Evolutionary conservation across 1,284 basidiomycete species (phyloP).

Genomic region (Trichosporon ovoides): DNA sequence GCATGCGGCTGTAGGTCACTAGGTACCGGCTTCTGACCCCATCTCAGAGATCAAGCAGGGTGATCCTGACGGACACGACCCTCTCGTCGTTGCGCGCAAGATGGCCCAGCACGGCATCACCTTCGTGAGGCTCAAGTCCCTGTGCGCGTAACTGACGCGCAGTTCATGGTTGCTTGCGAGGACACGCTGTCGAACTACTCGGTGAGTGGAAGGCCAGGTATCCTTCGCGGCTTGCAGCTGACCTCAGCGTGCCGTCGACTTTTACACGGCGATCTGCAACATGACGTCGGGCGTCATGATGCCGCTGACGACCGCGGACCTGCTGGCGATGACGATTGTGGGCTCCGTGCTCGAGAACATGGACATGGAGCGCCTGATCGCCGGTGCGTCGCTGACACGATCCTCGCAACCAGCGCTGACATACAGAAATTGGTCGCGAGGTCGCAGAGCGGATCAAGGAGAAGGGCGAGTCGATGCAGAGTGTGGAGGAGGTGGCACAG

Average conservation of each 20-base stretch:
- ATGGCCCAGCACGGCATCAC: constrained; percentile 92
- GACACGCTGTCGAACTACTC: constrained; percentile 91
- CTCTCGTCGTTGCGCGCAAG: constrained; percentile 72
- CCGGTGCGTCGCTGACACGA: constrained; percentile 26
- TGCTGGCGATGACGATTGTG: constrained; percentile 92
- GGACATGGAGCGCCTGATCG: constrained; percentile 92
- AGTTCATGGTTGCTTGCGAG: constrained; percentile 98
- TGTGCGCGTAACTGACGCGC: constrained; percentile 15
- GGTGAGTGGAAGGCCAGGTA: constrained; percentile 53
- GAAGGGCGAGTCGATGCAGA: constrained; percentile 61
- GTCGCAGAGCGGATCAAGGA: constrained; percentile 88
- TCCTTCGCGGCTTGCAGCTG: constrained; percentile 16
- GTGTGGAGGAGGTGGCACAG: constrained; percentile 89
- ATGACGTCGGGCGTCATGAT: constrained; percentile 94
- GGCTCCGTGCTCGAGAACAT: constrained; percentile 96
- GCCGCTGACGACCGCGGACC: constrained; percentile 89
- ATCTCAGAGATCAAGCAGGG: constrained; percentile 71
- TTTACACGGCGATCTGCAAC: constrained; percentile 85
- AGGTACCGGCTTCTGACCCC: constrained; percentile 2
- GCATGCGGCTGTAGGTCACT: constrained; percentile 6
- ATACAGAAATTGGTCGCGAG: constrained; percentile 75
- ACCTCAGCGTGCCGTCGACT: constrained; percentile 79
- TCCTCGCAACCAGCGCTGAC: constrained; percentile 6
- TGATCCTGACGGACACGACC: constrained; percentile 88
- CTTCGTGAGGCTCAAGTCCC: constrained; percentile 54